Percentiles rank a stretch among this genome's conserved stretches.
Evolutionary conservation across 129 eudicot species (phyloP).

Genomic region (Tagetes patula): DNA sequence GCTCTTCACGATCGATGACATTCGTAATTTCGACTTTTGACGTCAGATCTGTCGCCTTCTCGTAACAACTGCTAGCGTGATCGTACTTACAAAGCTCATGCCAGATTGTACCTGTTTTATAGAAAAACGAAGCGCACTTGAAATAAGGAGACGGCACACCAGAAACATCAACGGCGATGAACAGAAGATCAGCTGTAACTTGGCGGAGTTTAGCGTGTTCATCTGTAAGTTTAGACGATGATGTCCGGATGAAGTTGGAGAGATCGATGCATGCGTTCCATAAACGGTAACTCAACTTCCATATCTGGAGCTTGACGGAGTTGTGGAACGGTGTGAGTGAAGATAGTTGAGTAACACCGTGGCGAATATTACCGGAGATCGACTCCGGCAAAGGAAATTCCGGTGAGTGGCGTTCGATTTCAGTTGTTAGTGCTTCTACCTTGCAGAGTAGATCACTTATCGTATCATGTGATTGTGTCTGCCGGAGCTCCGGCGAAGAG

Average conservation of each 20-base stretch:
- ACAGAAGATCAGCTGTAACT: slow-evolving; percentile 64
- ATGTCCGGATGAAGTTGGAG: slow-evolving; percentile 53
- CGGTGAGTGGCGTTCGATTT: slow-evolving; percentile 57
- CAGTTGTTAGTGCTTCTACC: slow-evolving; percentile 51
- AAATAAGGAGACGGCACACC: slow-evolving; percentile 77
- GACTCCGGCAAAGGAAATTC: slow-evolving; percentile 40
- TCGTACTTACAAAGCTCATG: slow-evolving; percentile 59
- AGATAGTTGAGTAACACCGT: slow-evolving; percentile 41
- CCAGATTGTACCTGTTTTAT: slow-evolving; percentile 75
- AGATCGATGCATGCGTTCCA: slow-evolving; percentile 92
- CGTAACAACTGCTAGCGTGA: slow-evolving; percentile 67
- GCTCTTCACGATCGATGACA: slow-evolving; percentile 55
- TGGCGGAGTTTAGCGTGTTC: slow-evolving; percentile 84
- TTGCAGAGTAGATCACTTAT: slow-evolving; percentile 37
- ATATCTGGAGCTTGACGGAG: slow-evolving; percentile 62
- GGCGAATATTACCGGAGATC: slow-evolving; percentile 52
- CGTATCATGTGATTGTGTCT: slow-evolving; percentile 30
- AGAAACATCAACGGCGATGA: slow-evolving; percentile 55
- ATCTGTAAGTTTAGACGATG: slow-evolving; percentile 35
- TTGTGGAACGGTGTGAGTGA: slow-evolving; percentile 68
- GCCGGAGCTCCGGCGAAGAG: slow-evolving; percentile 68
- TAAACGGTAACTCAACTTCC: slow-evolving; percentile 90
- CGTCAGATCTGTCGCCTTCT: slow-evolving; percentile 70
- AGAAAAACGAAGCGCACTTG: slow-evolving; percentile 69
- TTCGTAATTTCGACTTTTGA: slow-evolving; percentile 47